These are phyloP conservation scores for Candida maesae DNA, from an alignment of 805 yeast species.

Conservation along the genomic window DNA sequence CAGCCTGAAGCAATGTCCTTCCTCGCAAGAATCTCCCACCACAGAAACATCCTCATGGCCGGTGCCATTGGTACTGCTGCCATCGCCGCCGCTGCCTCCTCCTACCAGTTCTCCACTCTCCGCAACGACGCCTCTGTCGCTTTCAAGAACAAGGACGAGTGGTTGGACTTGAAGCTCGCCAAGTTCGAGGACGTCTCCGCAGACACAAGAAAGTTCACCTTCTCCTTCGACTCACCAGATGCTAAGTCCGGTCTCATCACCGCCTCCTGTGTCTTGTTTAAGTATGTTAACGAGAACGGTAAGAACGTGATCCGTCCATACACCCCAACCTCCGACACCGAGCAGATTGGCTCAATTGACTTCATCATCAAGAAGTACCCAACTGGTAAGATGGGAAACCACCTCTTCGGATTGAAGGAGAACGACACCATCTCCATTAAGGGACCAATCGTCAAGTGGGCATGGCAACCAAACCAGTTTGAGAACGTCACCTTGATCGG, in stretches of 20 bases:
- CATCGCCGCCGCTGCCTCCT: slow-evolving; percentile 29
- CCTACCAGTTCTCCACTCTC: slow-evolving; percentile 29
- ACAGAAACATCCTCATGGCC: slow-evolving; percentile 28
- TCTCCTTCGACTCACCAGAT: slow-evolving; percentile 64
- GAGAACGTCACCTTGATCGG: slow-evolving; percentile 79
- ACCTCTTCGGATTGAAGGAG: slow-evolving; percentile 63
- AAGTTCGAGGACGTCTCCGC: slow-evolving; percentile 47
- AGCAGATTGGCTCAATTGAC: slow-evolving; percentile 69
- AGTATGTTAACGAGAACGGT: slow-evolving; percentile 80
- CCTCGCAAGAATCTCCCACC: slow-evolving; percentile 22
- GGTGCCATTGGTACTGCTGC: slow-evolving; percentile 48
- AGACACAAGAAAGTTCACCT: slow-evolving; percentile 66
- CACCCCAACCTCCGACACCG: slow-evolving; percentile 78
- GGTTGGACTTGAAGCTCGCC: slow-evolving; percentile 65
- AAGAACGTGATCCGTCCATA: slow-evolving; percentile 71
- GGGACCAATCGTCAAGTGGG: slow-evolving; percentile 92
- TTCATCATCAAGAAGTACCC: slow-evolving; percentile 83
- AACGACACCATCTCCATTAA: slow-evolving; percentile 85
- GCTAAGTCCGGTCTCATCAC: slow-evolving; percentile 70
- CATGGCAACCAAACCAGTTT: slow-evolving; percentile 83
- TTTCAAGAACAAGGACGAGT: slow-evolving; percentile 60
- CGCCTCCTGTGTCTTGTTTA: slow-evolving; percentile 79
- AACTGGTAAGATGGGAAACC: slow-evolving; percentile 78
- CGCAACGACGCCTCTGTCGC: slow-evolving; percentile 41
- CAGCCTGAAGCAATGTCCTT: slow-evolving; percentile 24